Percentiles rank a stretch among this genome's conserved stretches.
Conservation (phyloP, 768 basidiomycete species). For the Lentinula detonsa region DNA sequence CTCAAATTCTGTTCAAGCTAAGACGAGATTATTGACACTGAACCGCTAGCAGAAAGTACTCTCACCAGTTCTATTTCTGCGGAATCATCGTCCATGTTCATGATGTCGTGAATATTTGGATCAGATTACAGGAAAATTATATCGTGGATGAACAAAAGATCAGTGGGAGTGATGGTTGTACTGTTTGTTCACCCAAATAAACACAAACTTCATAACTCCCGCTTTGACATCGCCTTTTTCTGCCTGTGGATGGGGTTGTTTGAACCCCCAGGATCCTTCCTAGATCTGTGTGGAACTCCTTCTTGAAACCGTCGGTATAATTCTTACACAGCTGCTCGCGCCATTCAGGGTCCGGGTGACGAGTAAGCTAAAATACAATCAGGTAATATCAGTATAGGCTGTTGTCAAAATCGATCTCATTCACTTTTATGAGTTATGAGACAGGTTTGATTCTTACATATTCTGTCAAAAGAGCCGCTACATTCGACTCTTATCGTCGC, state of each 20-base stretch:
- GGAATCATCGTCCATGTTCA: conserved; percentile 32
- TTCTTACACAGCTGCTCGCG: not conserved
- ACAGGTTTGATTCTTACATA: not conserved
- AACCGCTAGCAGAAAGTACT: not conserved
- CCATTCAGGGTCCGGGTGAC: not conserved
- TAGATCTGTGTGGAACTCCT: not conserved
- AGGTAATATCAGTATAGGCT: not conserved
- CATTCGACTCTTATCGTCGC: not conserved
- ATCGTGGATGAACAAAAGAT: not conserved
- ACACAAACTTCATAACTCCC: not conserved
- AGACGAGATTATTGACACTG: not conserved
- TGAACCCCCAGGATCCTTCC: not conserved
- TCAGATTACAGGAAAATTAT: no score
- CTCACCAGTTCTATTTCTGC: conserved; percentile 51
- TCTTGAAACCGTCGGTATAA: not conserved
- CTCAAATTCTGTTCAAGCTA: conserved; percentile 85
- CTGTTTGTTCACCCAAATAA: not conserved
- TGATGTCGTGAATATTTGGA: no score
- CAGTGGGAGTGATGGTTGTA: not conserved
- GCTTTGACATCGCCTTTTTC: not conserved
- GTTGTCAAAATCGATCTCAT: not conserved
- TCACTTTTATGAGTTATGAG: not conserved
- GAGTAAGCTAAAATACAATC: not conserved
- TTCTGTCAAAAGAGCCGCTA: not conserved
- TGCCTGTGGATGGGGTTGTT: not conserved